These are phyloP conservation scores for Fusarium pseudonygamai DNA, from an alignment of 2,329 filamentous ascomycete genomes.

Conservation along the genomic window DNA sequence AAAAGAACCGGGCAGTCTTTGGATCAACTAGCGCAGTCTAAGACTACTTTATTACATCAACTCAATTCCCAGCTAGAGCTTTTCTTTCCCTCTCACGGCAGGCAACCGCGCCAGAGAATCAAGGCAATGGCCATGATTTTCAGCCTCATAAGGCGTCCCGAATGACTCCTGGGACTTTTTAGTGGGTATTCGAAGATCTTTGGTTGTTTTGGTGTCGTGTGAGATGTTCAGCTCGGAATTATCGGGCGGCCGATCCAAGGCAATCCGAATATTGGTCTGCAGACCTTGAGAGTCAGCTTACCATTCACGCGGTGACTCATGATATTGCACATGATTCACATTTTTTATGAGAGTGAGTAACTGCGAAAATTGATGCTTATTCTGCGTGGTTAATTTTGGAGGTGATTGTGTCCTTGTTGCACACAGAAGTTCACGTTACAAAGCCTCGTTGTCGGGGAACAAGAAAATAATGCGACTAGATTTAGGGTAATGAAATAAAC, in stretches of 20 bases:
- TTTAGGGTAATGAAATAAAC: accelerated
- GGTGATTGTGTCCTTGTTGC: background rate
- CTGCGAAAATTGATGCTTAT: accelerated
- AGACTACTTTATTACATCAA: background rate
- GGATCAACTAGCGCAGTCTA: too few relatives aligned
- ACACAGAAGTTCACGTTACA: accelerated
- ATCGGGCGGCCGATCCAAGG: background rate
- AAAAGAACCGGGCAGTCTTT: accelerated
- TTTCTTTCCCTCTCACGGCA: background rate
- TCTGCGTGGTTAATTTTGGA: too few relatives aligned
- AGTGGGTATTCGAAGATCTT: background rate
- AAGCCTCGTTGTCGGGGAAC: accelerated
- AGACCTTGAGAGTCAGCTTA: background rate
- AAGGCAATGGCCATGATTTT: background rate
- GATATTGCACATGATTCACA: background rate
- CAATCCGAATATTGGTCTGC: background rate
- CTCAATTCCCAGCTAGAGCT: accelerated
- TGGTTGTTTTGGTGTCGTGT: background rate
- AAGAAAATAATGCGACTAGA: background rate
- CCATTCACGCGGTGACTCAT: background rate
- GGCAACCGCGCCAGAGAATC: background rate
- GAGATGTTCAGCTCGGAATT: slow-evolving; percentile 10
- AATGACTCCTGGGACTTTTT: background rate
- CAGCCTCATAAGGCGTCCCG: slow-evolving; percentile 3
- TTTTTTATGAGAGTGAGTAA: background rate